Evolutionary conservation across 805 yeast species (phyloP), one percentile per base, ranked within the genome.

Genomic region (Saccharomycopsis sp.): DNA sequence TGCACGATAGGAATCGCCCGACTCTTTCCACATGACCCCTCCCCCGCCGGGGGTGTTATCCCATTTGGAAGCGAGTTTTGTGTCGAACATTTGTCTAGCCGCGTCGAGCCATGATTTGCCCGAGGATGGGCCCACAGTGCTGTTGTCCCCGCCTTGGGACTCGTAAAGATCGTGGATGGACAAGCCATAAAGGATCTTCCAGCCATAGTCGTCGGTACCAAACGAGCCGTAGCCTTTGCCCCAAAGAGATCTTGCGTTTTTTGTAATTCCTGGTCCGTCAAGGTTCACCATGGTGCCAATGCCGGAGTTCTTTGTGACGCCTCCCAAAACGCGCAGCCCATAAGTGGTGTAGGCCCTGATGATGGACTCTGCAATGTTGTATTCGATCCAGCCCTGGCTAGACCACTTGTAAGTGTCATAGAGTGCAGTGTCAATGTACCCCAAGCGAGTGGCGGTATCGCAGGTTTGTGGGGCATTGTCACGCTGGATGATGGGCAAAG

Each of bases 151-250:
- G n/a, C 27, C n/a, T 25, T n/a, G 9, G n/a, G 13, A 19, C 20
- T 13, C 27, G 12, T 16, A 16, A 23, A 17, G 17, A n/a, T 33
- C 25, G 21, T 33, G 36, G 12, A 18, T 10, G 10, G 36, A 8
- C 9, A 33, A 23, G 8, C 22, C 36, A 2, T 13, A 17, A 33
- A 33, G 36, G n/a, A 16, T 13, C 25, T 19, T 8, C 36, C 36
- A 33, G 20, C 36, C 36, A 18, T 33, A 19, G 17, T 33, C 36
- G n/a, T 33, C 36, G 7, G 36, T 33, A 17, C 36, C 36, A 7
- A 33, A 16, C 10, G 34, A 30, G 13, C 34, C 34, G 18, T 10
- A 30, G 16, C 10, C 16, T 13, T 10, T 30, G 16, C 18, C n/a
- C 34, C 34, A 30, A 30, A 30, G 34, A 10, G 13, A 10, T 30